A percentile compares a stretch with the other conserved stretches of the same genome.
Conservation (phyloP, 441 rosid species). For the Syzygium syzygioides region DNA sequence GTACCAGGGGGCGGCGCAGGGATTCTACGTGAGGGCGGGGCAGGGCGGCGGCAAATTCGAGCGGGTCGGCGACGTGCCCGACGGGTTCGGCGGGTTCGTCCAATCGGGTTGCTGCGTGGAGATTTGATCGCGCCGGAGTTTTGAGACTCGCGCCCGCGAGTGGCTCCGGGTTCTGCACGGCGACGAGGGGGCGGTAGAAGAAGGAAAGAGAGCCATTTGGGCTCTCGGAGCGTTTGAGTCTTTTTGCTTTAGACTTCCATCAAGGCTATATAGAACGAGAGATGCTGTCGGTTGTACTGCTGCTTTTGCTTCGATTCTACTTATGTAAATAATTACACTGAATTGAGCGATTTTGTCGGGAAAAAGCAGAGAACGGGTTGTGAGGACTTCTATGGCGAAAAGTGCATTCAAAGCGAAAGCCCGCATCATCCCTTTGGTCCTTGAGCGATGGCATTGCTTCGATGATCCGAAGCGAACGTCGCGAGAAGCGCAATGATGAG, state of each 20-base stretch:
- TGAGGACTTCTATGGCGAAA: background rate
- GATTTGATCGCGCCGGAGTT: background rate
- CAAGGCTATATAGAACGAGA: background rate
- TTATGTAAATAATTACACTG: background rate
- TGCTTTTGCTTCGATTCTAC: background rate
- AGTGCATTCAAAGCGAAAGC: background rate
- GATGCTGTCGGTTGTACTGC: background rate
- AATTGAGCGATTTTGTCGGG: background rate
- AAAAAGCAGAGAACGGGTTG: background rate
- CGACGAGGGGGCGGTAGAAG: background rate
- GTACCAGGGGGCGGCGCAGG: conserved; percentile 33
- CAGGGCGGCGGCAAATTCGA: conserved; percentile 18
- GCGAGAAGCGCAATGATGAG: background rate
- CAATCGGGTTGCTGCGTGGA: conserved; percentile 48
- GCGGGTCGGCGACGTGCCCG: conserved; percentile 18
- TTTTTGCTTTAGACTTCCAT: background rate
- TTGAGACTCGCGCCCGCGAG: background rate
- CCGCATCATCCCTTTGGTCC: background rate
- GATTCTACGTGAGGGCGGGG: conserved; percentile 22
- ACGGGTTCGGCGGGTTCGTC: conserved; percentile 34
- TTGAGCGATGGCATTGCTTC: background rate
- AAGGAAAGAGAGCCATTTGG: background rate
- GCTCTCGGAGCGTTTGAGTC: background rate
- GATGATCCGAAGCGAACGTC: background rate
- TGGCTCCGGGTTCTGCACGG: background rate